Percentiles rank a stretch among this genome's conserved stretches.
Evolutionary conservation across 208 protist species (phyloP).

Genomic region (Phytomonas francai): DNA sequence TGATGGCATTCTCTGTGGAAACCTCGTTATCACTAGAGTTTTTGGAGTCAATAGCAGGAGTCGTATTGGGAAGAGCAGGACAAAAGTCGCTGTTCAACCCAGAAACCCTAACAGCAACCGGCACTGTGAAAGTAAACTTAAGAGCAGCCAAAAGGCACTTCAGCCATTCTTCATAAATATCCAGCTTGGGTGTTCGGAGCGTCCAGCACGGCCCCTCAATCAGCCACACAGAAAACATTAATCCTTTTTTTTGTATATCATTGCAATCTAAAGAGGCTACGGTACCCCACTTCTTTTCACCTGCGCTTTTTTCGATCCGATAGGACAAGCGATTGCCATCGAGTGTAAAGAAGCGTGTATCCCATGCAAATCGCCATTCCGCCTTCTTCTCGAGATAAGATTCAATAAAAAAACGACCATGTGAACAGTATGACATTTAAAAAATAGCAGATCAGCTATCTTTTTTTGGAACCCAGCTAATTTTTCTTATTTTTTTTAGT

Average conservation of each 20-base stretch:
- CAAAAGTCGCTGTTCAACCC: too few relatives aligned
- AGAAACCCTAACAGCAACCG: too few relatives aligned
- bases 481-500: not conserved
- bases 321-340: constrained; percentile 58
- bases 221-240: constrained; percentile 58
- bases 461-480: not conserved
- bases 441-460: constrained; percentile 1
- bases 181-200: constrained; percentile 34
- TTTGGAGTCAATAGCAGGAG: too few relatives aligned
- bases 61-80: too few relatives aligned
- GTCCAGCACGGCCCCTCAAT: constrained; percentile 66
- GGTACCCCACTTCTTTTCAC: constrained; percentile 46
- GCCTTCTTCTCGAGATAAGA: constrained; percentile 71
- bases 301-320: constrained; percentile 26
- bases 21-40: too few relatives aligned
- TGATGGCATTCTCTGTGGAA: too few relatives aligned
- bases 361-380: constrained; percentile 70
- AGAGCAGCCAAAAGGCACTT: constrained; percentile 25
- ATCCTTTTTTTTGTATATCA: constrained; percentile 15
- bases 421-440: not conserved
- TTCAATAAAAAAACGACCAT: constrained; percentile 24
- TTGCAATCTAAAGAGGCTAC: constrained; percentile 42
- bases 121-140: too few relatives aligned
- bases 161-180: constrained; percentile 41
- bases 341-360: constrained; percentile 48